phyloP scores from a whole-genome alignment of 345 rosid species.

The Zanthoxylum bungeanum region DNA sequence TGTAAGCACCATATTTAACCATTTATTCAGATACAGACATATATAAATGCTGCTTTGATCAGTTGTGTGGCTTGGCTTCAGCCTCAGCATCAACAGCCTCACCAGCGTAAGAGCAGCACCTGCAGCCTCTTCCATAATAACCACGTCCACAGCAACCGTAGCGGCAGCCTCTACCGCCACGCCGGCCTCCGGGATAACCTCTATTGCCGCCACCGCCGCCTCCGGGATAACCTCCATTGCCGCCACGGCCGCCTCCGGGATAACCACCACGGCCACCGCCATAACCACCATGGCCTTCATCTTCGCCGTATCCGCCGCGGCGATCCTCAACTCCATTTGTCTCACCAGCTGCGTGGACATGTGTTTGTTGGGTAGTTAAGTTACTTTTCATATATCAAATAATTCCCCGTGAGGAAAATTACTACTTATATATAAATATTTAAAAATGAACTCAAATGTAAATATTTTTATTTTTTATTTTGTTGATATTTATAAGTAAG shows the following conservation, averaged over 20 bases:
- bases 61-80: slow-evolving; percentile 14
- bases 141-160: slow-evolving; percentile 14
- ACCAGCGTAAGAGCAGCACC: slow-evolving; percentile 23
- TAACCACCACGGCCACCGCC: not conserved
- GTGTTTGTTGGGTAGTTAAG: too few species aligned
- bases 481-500: too few species aligned
- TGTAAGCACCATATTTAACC: not conserved
- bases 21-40: not conserved
- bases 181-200: not conserved
- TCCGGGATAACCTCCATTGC: not conserved
- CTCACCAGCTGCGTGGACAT: slow-evolving; percentile 14
- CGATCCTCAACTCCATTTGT: slow-evolving; percentile 2
- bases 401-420: too few species aligned
- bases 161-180: not conserved
- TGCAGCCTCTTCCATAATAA: slow-evolving; percentile 5
- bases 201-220: not conserved
- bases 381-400: too few species aligned
- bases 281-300: not conserved
- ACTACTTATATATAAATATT: too few species aligned
- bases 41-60: not conserved
- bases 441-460: too few species aligned
- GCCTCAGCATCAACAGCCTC: not conserved
- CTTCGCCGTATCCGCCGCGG: not conserved
- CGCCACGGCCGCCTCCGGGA: not conserved
- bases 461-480: too few species aligned